These are phyloP conservation scores for Daldinia concentrica DNA, from an alignment of 495 filamentous ascomycete genomes.

Conservation along the genomic window DNA sequence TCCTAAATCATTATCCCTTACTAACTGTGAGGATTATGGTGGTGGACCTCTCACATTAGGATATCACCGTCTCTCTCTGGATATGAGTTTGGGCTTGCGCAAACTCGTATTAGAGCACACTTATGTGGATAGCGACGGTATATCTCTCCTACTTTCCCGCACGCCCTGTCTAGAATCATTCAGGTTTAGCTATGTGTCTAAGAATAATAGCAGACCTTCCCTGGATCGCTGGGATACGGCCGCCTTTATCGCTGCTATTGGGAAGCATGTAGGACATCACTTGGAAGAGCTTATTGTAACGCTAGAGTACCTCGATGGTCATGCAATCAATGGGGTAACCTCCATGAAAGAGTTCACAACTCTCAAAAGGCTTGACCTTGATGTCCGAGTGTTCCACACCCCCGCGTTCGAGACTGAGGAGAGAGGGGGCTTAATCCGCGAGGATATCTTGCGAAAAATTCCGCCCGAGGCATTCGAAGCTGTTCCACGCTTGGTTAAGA, in stretches of 20 bases:
- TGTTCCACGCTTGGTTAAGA: neutral
- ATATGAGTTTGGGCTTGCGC: neutral
- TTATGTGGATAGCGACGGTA: neutral
- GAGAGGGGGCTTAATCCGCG: neutral
- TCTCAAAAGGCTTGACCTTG: slow-evolving; percentile 3
- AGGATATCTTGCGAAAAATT: neutral
- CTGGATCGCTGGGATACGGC: neutral
- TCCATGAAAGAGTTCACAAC: slow-evolving; percentile 6
- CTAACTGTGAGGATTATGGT: neutral
- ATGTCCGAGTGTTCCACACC: neutral
- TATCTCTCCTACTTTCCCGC: slow-evolving; percentile 2
- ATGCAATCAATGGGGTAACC: neutral
- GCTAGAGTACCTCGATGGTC: neutral
- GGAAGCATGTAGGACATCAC: neutral
- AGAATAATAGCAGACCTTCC: neutral
- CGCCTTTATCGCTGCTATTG: neutral
- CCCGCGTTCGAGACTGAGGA: neutral
- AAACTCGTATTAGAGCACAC: neutral
- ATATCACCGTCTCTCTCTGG: neutral
- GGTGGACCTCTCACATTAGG: neutral
- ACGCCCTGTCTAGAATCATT: neutral
- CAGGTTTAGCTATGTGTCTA: neutral
- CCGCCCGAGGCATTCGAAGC: neutral
- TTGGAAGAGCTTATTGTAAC: neutral
- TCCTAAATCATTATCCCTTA: neutral